A percentile compares a stretch with the other conserved stretches of the same genome.
Evolutionary conservation across 192 early-diverging fungal genomes (phyloP).

Genomic region (Phycomyces blakesleeanus): DNA sequence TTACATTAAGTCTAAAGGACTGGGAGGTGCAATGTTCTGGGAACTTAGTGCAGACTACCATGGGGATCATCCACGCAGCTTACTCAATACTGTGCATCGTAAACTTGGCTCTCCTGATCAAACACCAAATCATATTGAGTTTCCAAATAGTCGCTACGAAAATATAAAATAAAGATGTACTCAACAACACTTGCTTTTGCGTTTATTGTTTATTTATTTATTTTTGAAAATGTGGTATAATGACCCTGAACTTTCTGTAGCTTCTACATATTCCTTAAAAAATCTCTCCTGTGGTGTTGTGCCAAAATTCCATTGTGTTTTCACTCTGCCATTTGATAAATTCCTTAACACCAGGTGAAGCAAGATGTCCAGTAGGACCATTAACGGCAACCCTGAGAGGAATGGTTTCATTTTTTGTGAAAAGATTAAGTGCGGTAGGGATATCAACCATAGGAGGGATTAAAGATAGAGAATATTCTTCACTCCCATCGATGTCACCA

Average conservation of each 20-base stretch:
- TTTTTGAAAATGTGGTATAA: too few species aligned
- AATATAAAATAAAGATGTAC: constrained; percentile 29
- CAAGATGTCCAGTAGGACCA: constrained; percentile 13
- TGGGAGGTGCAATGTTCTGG: constrained; percentile 83
- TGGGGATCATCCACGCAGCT: constrained; percentile 36
- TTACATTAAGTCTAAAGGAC: constrained; percentile 49
- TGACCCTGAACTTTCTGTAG: too few species aligned
- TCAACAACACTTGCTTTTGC: too few species aligned
- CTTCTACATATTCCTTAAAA: too few species aligned
- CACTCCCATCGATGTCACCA: too few species aligned
- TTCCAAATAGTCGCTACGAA: constrained; percentile 44
- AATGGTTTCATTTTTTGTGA: neutral
- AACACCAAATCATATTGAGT: constrained; percentile 40
- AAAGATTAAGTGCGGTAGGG: too few species aligned
- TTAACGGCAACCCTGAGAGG: constrained; percentile 16
- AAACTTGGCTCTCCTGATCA: constrained; percentile 33
- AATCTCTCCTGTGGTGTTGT: too few species aligned
- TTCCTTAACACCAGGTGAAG: constrained; percentile 13
- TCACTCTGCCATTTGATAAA: constrained; percentile 1
- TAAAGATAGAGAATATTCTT: too few species aligned
- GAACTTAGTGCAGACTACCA: constrained; percentile 57
- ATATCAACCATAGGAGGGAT: too few species aligned
- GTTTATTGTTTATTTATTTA: too few species aligned
- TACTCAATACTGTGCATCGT: constrained; percentile 37
- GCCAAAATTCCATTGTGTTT: neutral